Evolutionary conservation across 1,139 yeast species (phyloP).

Genomic region (Pichia sp.): DNA sequence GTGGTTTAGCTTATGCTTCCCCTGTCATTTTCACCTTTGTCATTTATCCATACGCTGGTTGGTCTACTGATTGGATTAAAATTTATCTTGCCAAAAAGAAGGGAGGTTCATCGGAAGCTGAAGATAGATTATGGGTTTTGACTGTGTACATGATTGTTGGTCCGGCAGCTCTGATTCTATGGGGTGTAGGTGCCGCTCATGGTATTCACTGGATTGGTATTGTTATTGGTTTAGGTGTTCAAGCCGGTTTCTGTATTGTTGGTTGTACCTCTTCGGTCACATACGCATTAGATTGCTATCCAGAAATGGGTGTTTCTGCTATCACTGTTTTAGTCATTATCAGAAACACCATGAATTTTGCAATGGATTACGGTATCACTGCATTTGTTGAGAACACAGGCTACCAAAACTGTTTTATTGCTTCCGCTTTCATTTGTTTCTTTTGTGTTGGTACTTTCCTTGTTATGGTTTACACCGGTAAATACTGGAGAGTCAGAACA

Average conservation of each 20-base stretch:
- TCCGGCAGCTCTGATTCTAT: conserved; percentile 30
- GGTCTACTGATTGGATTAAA: conserved; percentile 32
- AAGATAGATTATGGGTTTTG: conserved; percentile 34
- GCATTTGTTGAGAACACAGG: conserved; percentile 39
- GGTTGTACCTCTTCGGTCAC: conserved; percentile 46
- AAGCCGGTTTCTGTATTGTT: conserved; percentile 39
- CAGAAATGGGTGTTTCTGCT: conserved; percentile 45
- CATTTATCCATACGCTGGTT: conserved; percentile 29
- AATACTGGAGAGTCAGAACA: conserved; percentile 29
- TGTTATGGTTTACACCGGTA: conserved; percentile 31
- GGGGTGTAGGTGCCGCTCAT: conserved; percentile 37
- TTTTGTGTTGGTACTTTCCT: conserved; percentile 35
- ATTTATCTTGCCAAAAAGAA: conserved; percentile 29
- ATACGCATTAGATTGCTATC: conserved; percentile 48
- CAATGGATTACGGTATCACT: conserved; percentile 40
- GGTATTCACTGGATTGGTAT: conserved; percentile 43
- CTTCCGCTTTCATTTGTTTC: conserved; percentile 35
- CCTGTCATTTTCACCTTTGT: conserved; percentile 32
- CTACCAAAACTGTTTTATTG: conserved; percentile 35
- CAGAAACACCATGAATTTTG: conserved; percentile 37
- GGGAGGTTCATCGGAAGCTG: conserved; percentile 33
- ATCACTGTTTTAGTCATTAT: conserved; percentile 35
- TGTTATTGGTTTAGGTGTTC: conserved; percentile 45
- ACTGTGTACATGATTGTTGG: conserved; percentile 30
- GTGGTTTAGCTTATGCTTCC: conserved; percentile 35